Evolutionary conservation across 2,329 filamentous ascomycete species (phyloP).

Genomic region (Colletotrichum sp.): DNA sequence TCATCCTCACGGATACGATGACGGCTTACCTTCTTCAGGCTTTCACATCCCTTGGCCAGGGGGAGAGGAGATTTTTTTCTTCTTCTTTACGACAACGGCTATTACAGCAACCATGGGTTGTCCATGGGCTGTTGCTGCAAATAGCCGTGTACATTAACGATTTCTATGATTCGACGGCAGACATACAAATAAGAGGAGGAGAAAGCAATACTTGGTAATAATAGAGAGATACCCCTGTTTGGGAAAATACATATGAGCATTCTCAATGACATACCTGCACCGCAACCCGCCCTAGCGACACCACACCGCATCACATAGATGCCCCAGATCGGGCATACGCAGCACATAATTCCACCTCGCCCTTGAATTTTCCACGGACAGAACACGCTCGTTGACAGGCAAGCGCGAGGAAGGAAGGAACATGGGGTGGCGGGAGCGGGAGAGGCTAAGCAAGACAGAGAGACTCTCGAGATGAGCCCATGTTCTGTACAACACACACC

Average conservation of each 20-base stretch:
- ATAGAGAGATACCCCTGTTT: slow-evolving; percentile 9
- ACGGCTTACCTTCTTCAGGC: neutral
- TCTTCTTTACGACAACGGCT: neutral
- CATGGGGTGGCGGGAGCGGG: neutral
- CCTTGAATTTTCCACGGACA: neutral
- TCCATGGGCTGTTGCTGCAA: neutral
- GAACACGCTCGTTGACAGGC: neutral
- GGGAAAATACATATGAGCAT: neutral
- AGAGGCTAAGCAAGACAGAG: neutral
- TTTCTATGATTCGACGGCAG: neutral
- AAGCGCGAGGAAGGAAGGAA: neutral
- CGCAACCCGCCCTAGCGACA: neutral
- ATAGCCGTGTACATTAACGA: neutral
- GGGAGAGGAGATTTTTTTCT: neutral
- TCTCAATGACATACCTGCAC: neutral
- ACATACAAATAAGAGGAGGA: neutral
- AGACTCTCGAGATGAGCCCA: neutral
- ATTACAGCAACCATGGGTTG: neutral
- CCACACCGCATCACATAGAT: neutral
- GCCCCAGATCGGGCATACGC: neutral
- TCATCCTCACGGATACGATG: neutral
- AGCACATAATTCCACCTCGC: neutral
- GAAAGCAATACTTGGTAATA: neutral
- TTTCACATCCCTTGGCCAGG: neutral
- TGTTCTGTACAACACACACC: neutral